Evolutionary conservation across 2,329 filamentous ascomycete species (phyloP).

Genomic region (Fusarium lyarnte): DNA sequence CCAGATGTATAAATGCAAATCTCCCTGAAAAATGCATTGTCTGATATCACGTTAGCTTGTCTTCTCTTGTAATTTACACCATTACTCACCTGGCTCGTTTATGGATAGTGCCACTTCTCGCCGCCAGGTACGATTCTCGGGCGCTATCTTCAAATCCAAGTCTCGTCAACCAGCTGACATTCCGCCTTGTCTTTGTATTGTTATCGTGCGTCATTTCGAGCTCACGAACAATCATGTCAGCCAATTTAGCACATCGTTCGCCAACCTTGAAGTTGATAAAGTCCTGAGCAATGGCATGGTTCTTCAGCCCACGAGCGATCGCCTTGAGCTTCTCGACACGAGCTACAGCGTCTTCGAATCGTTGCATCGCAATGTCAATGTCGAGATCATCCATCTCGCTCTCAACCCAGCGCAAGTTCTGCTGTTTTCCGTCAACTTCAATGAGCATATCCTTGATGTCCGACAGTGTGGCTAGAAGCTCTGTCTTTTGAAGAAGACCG

Average conservation of each 20-base stretch:
- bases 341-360: constrained; percentile 84
- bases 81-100: constrained; percentile 78
- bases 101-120: constrained; percentile 80
- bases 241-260: constrained; percentile 81
- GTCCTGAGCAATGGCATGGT: constrained; percentile 87
- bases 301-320: constrained; percentile 81
- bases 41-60: constrained; percentile 55
- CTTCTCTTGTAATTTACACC: too few species aligned
- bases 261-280: constrained; percentile 93
- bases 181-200: constrained; percentile 78
- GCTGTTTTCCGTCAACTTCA: constrained; percentile 95
- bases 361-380: constrained; percentile 92
- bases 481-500: constrained; percentile 79
- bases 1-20: constrained; percentile 92
- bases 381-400: constrained; percentile 95
- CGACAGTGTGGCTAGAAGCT: constrained; percentile 80
- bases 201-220: constrained; percentile 82
- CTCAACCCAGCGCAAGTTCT: constrained; percentile 96
- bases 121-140: constrained; percentile 84
- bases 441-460: constrained; percentile 88
- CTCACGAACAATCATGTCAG: constrained; percentile 78
- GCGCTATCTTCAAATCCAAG: constrained; percentile 92
- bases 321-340: constrained; percentile 86
- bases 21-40: constrained; percentile 94
- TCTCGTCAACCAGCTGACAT: constrained; percentile 84